Evolutionary conservation across 2,329 filamentous ascomycete genomes (phyloP).

Genomic region (Exophiala aquamarina): DNA sequence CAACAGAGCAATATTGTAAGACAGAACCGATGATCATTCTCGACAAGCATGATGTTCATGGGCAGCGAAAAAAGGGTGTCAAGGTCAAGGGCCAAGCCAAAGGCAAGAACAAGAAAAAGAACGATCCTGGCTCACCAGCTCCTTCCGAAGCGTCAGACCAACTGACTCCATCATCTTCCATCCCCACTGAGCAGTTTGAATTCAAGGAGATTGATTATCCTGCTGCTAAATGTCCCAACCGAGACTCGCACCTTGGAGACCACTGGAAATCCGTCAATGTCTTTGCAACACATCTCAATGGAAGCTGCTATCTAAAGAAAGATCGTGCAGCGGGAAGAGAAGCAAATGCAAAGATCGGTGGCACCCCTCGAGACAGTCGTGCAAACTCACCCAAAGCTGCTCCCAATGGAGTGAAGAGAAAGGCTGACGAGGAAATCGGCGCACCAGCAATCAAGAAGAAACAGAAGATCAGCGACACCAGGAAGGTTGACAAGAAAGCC

Average conservation of each 20-base stretch:
- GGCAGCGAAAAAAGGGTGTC: constrained; percentile 34
- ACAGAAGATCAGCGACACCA: constrained; percentile 21
- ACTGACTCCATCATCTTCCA: constrained; percentile 26
- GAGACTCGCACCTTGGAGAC: constrained; percentile 28
- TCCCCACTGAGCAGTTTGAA: constrained; percentile 26
- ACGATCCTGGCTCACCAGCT: constrained; percentile 35
- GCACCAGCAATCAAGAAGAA: constrained; percentile 25
- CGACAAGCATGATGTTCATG: constrained; percentile 63
- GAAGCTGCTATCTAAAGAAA: constrained; percentile 28
- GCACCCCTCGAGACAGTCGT: constrained; percentile 27
- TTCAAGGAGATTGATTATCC: constrained; percentile 30
- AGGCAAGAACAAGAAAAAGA: constrained; percentile 49
- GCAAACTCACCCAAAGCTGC: constrained; percentile 28
- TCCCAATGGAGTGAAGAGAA: constrained; percentile 26
- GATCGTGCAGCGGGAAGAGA: constrained; percentile 27
- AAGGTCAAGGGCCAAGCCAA: constrained; percentile 29
- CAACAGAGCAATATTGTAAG: constrained; percentile 55
- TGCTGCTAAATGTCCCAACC: constrained; percentile 29
- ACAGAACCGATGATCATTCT: constrained; percentile 58
- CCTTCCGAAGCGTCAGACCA: constrained; percentile 32
- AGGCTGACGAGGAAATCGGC: constrained; percentile 26
- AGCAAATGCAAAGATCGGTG: constrained; percentile 28
- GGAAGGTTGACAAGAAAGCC: constrained; percentile 24
- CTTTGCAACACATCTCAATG: constrained; percentile 29
- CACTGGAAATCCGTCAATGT: constrained; percentile 32